Conservation (phyloP, 345 rosid genomes). For the Capsella bursapastoris region DNA sequence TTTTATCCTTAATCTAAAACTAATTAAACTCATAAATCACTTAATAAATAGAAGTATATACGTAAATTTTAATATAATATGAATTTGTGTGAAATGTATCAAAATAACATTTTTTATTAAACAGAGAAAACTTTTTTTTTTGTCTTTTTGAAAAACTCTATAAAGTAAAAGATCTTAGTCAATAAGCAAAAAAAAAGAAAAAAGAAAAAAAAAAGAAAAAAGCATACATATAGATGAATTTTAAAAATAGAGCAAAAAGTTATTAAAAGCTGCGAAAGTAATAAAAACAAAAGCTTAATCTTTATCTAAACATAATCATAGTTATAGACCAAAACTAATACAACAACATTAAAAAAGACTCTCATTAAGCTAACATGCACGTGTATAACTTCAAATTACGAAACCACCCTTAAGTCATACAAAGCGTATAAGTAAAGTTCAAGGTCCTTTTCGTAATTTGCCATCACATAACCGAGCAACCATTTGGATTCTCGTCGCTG, state of each 20-base stretch:
- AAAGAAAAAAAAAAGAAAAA: background rate
- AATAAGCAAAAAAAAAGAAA: background rate
- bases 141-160: no score
- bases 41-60: no score
- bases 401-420: constrained; percentile 19
- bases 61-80: no score
- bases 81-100: no score
- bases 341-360: background rate
- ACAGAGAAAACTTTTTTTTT: no score
- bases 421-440: constrained; percentile 14
- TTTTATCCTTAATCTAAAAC: no score
- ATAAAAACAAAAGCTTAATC: constrained; percentile 7
- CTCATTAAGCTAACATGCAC: constrained; percentile 23
- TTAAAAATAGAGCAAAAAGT: background rate
- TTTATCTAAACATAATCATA: constrained; percentile 33
- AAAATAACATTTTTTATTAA: no score
- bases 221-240: background rate
- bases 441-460: constrained; percentile 16
- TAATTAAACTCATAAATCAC: no score
- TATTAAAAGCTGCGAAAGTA: constrained; percentile 24
- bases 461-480: constrained; percentile 71
- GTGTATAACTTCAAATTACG: constrained; percentile 14
- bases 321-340: background rate
- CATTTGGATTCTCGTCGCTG: constrained; percentile 90
- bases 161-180: no score